Percentiles rank a stretch among this genome's conserved stretches.
phyloP scores from a whole-genome alignment of 352 stramenopile genomes.

The Globisporangium irregulare region DNA sequence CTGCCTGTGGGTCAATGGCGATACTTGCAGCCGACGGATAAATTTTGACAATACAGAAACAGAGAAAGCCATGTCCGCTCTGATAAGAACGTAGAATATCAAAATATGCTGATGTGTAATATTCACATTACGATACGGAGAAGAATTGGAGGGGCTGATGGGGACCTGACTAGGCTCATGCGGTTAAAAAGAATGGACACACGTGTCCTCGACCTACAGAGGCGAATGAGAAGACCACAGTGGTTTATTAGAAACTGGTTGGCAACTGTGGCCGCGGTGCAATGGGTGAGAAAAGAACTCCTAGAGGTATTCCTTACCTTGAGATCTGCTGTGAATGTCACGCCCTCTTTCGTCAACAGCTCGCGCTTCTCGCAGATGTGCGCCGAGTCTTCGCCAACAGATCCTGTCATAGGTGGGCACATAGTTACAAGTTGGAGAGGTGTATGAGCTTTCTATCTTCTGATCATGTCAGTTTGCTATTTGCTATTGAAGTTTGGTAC shows the following conservation, averaged over 20 bases:
- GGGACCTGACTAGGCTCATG: not conserved
- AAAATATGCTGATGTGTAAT: not conserved
- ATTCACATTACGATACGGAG: not conserved
- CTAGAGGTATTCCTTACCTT: constrained; percentile 36
- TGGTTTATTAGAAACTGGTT: not conserved
- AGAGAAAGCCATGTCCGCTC: not conserved
- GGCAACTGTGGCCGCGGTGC: not conserved
- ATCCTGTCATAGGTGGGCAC: constrained; percentile 26
- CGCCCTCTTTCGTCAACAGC: constrained; percentile 60
- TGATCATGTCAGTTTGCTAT: no score
- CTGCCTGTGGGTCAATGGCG: constrained; percentile 76
- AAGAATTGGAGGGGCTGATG: not conserved
- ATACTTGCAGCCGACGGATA: constrained; percentile 72
- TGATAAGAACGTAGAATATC: not conserved
- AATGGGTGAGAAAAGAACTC: not conserved
- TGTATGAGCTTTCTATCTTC: no score
- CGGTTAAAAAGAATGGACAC: constrained; percentile 42
- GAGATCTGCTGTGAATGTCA: constrained; percentile 50
- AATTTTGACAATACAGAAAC: constrained; percentile 23
- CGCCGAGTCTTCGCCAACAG: constrained; percentile 50
- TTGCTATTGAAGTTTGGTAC: constrained; percentile 7
- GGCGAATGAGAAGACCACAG: not conserved
- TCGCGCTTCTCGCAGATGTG: constrained; percentile 68
- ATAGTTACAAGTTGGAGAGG: no score
- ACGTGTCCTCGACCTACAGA: constrained; percentile 40